Percentiles rank a stretch among this genome's conserved stretches.
Evolutionary conservation across 2,329 filamentous ascomycete species (phyloP).

Genomic region (Colletotrichum endophyticum): DNA sequence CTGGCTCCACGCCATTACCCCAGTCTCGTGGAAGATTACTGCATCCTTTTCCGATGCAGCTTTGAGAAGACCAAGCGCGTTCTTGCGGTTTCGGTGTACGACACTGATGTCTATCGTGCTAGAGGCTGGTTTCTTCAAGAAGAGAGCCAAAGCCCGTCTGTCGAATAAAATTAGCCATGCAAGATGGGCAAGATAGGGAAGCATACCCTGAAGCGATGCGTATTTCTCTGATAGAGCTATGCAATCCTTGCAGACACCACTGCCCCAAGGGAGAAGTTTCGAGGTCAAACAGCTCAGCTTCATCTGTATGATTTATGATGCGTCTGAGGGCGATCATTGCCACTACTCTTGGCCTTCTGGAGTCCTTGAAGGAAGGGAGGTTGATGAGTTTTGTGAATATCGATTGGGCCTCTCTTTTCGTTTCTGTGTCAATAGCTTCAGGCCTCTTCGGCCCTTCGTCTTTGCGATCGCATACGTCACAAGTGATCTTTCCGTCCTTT

Average conservation of each 20-base stretch:
- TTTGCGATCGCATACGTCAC: background rate
- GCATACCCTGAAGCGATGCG: conserved; percentile 76
- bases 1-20: conserved; percentile 85
- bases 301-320: conserved; percentile 69
- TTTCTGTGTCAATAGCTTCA: background rate
- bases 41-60: conserved; percentile 73
- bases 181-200: conserved; percentile 24
- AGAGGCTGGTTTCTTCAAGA: conserved; percentile 54
- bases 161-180: conserved; percentile 20
- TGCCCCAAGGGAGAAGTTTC: conserved; percentile 72
- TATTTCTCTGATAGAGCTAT: conserved; percentile 84
- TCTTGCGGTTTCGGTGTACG: conserved; percentile 68
- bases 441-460: background rate
- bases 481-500: background rate
- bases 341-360: conserved; percentile 67
- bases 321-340: conserved; percentile 76
- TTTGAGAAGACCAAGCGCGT: conserved; percentile 73
- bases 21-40: conserved; percentile 77
- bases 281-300: conserved; percentile 67
- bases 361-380: conserved; percentile 51
- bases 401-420: conserved; percentile 43
- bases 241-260: conserved; percentile 81
- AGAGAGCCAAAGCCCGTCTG: conserved; percentile 69
- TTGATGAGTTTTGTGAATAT: conserved; percentile 53
- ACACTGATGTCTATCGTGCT: conserved; percentile 42